phyloP scores from a whole-genome alignment of 345 rosid genomes.

The Eucalyptus globulus region DNA sequence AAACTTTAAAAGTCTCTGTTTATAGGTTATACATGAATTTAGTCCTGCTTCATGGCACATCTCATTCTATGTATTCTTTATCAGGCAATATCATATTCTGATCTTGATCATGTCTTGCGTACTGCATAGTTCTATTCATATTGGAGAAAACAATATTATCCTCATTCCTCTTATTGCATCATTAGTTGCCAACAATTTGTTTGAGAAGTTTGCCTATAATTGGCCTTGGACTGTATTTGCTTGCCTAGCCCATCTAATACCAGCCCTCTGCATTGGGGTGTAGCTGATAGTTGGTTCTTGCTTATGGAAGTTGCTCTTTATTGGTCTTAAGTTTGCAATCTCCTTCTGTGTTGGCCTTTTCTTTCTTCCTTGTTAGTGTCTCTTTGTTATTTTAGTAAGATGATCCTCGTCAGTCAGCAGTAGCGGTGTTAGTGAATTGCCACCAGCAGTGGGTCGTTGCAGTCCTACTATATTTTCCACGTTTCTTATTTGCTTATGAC shows the following conservation, averaged over 20 bases:
- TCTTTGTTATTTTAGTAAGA: background rate
- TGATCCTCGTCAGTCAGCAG: background rate
- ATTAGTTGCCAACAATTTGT: background rate
- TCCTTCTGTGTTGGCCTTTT: background rate
- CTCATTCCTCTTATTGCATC: background rate
- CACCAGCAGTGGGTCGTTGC: background rate
- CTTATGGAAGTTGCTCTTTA: background rate
- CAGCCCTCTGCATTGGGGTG: background rate
- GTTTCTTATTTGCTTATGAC: background rate
- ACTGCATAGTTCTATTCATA: background rate
- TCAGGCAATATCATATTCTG: background rate
- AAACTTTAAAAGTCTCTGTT: background rate
- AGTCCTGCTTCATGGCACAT: background rate
- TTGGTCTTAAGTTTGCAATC: background rate
- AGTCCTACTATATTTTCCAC: background rate
- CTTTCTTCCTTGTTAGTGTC: background rate
- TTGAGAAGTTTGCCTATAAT: background rate
- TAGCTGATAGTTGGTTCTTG: background rate
- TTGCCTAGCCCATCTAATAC: background rate
- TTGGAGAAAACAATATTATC: background rate
- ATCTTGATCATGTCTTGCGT: background rate
- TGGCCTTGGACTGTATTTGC: background rate
- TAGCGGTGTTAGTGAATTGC: background rate
- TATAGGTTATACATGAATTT: background rate
- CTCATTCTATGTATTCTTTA: background rate